Evolutionary conservation across 306 rosid genomes (phyloP), one percentile per base, ranked within the genome.

Genomic region (Corylus americana): DNA sequence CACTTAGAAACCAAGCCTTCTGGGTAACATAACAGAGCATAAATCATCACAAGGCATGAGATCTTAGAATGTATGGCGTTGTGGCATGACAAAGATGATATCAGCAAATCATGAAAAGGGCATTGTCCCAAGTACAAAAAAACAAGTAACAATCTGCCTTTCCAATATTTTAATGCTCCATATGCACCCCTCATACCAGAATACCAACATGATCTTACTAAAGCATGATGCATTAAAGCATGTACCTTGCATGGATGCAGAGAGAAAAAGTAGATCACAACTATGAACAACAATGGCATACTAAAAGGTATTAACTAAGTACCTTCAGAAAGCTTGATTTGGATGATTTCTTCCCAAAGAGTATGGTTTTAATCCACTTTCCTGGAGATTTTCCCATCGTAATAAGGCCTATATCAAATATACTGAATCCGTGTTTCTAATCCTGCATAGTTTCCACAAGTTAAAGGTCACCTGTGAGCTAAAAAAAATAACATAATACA

Each of bases 371-470:
- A 84, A 96, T 93, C 99, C 99, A 96, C 89, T 93, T 96, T 76
- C 87, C 98, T 0, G 99, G 99, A 55, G 99, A 96, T 81, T 93
- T 96, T 29, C 97, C 98, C 99, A 93, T 96, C 75, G 85, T 75
- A 74, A 7, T 48, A 71, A 75, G 73, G 63, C 78, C 77, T 64
- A 8, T 64, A 37, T n/a, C 71, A 64, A 64, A 16, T 35, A 64
- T 14, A 64, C 44, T 1, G 48, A 17, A 64, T 47, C 22, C 37
- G 4, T 37, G 6, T 37, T 64, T 11, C 71, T 64, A 64, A 8
- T 39, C 71, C 71, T 64, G 71, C 47, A 64, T 64, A 22, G 25
- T 17, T 64, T 64, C 8, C 9, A 64, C 71, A 64, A 64, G 70
- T 35, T 64, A 37, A 31, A 37, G 25, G 48, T 64, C 47, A 35